Evolutionary conservation across 148 eudicot species (phyloP).

Genomic region (Gaultheria prostrata): DNA sequence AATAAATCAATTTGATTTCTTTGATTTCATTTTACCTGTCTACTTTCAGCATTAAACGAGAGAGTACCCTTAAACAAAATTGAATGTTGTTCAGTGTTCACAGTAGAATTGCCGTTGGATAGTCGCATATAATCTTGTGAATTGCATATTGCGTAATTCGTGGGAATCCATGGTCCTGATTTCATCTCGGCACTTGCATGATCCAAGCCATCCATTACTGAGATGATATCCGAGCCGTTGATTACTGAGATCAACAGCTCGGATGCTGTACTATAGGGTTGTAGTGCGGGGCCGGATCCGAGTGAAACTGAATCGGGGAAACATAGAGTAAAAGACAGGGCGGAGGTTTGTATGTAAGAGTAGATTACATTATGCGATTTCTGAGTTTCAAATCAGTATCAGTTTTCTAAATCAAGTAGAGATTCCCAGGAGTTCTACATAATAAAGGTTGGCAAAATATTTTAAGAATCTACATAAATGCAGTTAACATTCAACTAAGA

Average conservation of each 20-base stretch:
- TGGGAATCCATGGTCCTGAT: neutral
- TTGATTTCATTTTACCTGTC: neutral
- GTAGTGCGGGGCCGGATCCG: no score
- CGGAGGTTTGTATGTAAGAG: neutral
- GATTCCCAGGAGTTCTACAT: neutral
- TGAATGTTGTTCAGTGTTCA: no score
- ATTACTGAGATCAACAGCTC: no score
- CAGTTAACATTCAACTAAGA: neutral
- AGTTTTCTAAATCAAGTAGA: neutral
- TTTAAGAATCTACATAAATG: neutral
- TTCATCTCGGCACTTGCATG: no score
- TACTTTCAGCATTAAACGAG: neutral
- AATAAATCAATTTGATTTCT: neutral
- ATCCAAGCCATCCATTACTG: no score
- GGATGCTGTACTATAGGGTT: no score
- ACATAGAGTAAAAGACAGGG: neutral
- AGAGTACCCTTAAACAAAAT: neutral
- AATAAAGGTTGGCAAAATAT: neutral
- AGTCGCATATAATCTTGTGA: no score
- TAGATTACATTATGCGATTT: no score
- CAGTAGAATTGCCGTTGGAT: no score
- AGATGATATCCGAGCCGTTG: no score
- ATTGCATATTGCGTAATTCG: neutral
- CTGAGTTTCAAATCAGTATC: neutral
- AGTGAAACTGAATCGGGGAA: no score